These are phyloP conservation scores for Choanephora cucurbitarum DNA, from an alignment of 371 early-diverging fungal species.

Conservation along the genomic window DNA sequence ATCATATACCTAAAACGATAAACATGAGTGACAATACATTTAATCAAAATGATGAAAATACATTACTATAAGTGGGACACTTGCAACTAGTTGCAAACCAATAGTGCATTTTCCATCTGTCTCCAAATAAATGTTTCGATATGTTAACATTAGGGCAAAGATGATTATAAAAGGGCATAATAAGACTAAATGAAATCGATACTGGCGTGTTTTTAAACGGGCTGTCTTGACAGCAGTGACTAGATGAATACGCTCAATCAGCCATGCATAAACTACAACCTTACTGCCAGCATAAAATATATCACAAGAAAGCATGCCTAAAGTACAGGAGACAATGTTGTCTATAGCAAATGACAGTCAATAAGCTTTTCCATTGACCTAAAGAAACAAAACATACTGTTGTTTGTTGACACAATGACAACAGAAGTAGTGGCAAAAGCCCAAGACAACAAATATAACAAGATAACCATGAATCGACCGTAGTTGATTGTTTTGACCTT, in stretches of 20 bases:
- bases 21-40: background rate
- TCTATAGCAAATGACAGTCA: slow-evolving; percentile 16
- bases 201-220: slow-evolving; percentile 42
- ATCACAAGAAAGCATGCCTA: slow-evolving; percentile 50
- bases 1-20: slow-evolving; percentile 32
- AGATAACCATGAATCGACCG: slow-evolving; percentile 42
- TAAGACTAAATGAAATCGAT: slow-evolving; percentile 46
- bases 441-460: slow-evolving; percentile 45
- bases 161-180: slow-evolving; percentile 51
- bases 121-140: slow-evolving; percentile 44
- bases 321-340: slow-evolving; percentile 46
- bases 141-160: slow-evolving; percentile 52
- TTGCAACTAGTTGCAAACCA: slow-evolving; percentile 50
- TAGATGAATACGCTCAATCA: slow-evolving; percentile 49
- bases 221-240: slow-evolving; percentile 49
- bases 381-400: slow-evolving; percentile 23
- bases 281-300: slow-evolving; percentile 56
- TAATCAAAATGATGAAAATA: background rate
- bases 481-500: slow-evolving; percentile 38
- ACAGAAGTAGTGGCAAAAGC: slow-evolving; percentile 41
- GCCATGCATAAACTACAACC: slow-evolving; percentile 50
- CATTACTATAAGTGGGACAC: slow-evolving; percentile 48
- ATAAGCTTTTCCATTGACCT: background rate
- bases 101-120: slow-evolving; percentile 50
- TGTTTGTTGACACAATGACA: slow-evolving; percentile 47